phyloP scores from a whole-genome alignment of 2,329 filamentous ascomycete genomes.

The Anthostomella pinea region DNA sequence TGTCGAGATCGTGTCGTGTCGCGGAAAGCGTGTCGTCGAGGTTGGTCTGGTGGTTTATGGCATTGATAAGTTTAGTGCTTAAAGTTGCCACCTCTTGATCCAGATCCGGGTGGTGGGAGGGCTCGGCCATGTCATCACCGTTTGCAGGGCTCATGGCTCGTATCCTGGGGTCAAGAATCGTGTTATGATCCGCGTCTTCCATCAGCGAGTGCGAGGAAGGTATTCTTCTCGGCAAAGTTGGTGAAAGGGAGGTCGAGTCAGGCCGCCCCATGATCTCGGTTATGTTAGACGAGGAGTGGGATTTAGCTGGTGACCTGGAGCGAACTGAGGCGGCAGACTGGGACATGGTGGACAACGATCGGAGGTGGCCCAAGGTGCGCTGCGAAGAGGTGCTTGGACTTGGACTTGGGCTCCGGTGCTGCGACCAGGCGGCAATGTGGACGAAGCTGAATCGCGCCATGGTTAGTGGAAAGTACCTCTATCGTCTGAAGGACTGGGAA shows the following conservation, averaged over 20 bases:
- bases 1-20: slow-evolving; percentile 79
- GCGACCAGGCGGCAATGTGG: slow-evolving; percentile 51
- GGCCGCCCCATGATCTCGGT: slow-evolving; percentile 24
- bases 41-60: slow-evolving; percentile 92
- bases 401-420: slow-evolving; percentile 37
- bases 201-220: slow-evolving; percentile 40
- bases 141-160: slow-evolving; percentile 47
- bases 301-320: slow-evolving; percentile 36
- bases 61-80: slow-evolving; percentile 93
- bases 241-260: slow-evolving; percentile 30
- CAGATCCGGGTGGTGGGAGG: slow-evolving; percentile 52
- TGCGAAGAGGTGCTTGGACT: slow-evolving; percentile 32
- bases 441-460: slow-evolving; percentile 44
- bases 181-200: slow-evolving; percentile 63
- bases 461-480: too few relatives aligned
- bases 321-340: slow-evolving; percentile 40
- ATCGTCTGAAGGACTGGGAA: too few relatives aligned
- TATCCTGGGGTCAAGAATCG: slow-evolving; percentile 63
- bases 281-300: slow-evolving; percentile 27
- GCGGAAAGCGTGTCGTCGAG: slow-evolving; percentile 85
- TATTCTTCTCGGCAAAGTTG: slow-evolving; percentile 33
- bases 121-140: slow-evolving; percentile 32
- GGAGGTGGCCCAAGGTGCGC: slow-evolving; percentile 46
- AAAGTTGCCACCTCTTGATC: slow-evolving; percentile 79
- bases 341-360: slow-evolving; percentile 52